Conservation (phyloP, 2,329 filamentous ascomycete species). For the Chaetomium globosum region DNA sequence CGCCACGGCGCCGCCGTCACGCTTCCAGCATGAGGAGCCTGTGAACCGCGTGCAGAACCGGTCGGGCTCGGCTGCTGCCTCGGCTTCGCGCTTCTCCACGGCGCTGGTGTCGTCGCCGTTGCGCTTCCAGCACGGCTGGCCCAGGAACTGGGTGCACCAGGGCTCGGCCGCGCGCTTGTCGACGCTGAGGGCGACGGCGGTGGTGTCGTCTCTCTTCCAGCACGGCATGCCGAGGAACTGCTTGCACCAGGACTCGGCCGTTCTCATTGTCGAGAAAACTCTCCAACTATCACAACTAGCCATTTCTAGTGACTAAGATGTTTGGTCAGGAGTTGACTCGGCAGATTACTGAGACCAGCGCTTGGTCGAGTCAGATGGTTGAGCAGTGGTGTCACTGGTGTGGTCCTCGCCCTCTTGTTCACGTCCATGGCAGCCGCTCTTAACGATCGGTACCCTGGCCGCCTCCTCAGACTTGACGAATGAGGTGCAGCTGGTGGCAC, state of each 20-base stretch:
- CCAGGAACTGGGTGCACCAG: slow-evolving; percentile 44
- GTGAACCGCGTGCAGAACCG: slow-evolving; percentile 42
- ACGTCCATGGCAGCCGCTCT: not conserved
- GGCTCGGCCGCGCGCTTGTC: slow-evolving; percentile 23
- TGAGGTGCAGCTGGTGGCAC: not conserved
- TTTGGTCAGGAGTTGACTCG: not conserved
- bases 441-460: slow-evolving; percentile 1
- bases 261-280: not conserved
- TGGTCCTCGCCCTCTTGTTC: not conserved
- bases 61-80: slow-evolving; percentile 26
- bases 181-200: slow-evolving; percentile 31
- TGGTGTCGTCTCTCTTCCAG: slow-evolving; percentile 30
- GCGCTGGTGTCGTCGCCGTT: slow-evolving; percentile 32
- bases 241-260: slow-evolving; percentile 40
- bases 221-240: slow-evolving; percentile 46
- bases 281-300: not conserved
- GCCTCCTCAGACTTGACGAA: slow-evolving; percentile 11
- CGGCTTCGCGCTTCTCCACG: slow-evolving; percentile 34
- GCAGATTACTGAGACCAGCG: not conserved
- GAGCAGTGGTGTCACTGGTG: not conserved
- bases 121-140: slow-evolving; percentile 46
- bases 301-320: not conserved
- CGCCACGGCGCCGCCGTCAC: slow-evolving; percentile 31
- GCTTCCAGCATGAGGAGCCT: slow-evolving; percentile 45
- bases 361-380: not conserved